These are phyloP conservation scores for Flaveria trinervia DNA, from an alignment of 129 eudicot species.

Conservation along the genomic window DNA sequence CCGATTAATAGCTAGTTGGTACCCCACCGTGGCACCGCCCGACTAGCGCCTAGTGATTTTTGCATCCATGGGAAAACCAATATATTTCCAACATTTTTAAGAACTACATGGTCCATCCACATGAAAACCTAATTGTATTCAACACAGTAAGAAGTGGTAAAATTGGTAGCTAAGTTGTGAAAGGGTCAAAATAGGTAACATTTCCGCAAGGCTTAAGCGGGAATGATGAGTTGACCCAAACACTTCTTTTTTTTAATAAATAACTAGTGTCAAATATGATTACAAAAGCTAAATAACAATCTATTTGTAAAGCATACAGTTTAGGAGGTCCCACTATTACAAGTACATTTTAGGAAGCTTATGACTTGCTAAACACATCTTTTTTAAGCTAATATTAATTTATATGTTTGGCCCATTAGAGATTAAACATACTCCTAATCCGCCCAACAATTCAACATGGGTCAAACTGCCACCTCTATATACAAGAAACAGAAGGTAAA, in stretches of 20 bases:
- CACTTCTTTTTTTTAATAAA: not conserved
- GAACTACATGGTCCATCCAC: conserved; percentile 1
- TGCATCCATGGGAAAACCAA: too few relatives aligned
- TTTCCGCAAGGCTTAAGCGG: not conserved
- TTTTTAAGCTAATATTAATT: not conserved
- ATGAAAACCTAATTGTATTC: conserved; percentile 4
- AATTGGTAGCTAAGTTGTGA: not conserved
- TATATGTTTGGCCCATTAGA: not conserved
- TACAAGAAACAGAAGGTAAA: conserved; percentile 15
- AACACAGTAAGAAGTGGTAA: conserved; percentile 5
- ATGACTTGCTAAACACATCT: not conserved
- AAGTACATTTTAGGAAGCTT: conserved; percentile 10
- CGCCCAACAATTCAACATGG: not conserved
- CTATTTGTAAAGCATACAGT: not conserved
- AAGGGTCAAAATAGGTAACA: not conserved
- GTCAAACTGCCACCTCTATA: conserved; percentile 9
- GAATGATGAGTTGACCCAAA: not conserved
- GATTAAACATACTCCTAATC: not conserved
- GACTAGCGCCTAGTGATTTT: too few relatives aligned
- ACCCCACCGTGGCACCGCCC: too few relatives aligned
- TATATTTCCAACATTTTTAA: not conserved
- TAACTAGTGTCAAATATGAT: conserved; percentile 12
- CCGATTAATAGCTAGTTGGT: too few relatives aligned
- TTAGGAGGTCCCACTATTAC: not conserved
- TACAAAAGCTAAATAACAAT: conserved; percentile 1